Evolutionary conservation across 768 basidiomycete genomes (phyloP).

Genomic region (Psilocybe cubensis): DNA sequence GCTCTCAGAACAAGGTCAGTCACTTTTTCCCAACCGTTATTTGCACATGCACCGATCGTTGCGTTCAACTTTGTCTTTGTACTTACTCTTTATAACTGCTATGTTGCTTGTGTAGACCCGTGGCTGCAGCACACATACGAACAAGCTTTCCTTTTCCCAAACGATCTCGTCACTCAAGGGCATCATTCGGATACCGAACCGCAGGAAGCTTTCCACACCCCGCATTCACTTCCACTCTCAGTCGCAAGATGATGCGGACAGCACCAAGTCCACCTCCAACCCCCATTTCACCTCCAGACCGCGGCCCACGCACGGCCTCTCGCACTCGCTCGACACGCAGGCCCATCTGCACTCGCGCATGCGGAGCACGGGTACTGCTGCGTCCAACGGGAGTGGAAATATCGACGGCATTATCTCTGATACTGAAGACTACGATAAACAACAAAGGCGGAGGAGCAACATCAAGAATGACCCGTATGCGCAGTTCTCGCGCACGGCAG

Average conservation of each 20-base stretch:
- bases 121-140: slow-evolving; percentile 28
- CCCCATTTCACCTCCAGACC: no score
- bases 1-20: background rate
- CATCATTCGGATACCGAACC: slow-evolving; percentile 34
- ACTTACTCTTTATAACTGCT: background rate
- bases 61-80: background rate
- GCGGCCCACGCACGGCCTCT: no score
- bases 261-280: no score
- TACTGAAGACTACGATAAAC: background rate
- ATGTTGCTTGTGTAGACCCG: background rate
- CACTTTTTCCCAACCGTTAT: background rate
- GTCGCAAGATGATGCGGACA: background rate
- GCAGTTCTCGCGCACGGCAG: slow-evolving; percentile 4
- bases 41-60: background rate
- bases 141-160: slow-evolving; percentile 35
- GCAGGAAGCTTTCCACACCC: slow-evolving; percentile 2
- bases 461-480: slow-evolving; percentile 20
- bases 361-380: background rate
- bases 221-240: background rate
- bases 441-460: background rate
- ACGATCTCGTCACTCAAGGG: slow-evolving; percentile 36
- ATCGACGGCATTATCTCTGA: background rate
- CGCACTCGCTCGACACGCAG: no score
- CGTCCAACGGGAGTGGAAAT: no score
- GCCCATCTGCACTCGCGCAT: background rate